Evolutionary conservation across 2,329 filamentous ascomycete genomes (phyloP), one percentile per base, ranked within the genome.

Genomic region (Verticillium longisporum): DNA sequence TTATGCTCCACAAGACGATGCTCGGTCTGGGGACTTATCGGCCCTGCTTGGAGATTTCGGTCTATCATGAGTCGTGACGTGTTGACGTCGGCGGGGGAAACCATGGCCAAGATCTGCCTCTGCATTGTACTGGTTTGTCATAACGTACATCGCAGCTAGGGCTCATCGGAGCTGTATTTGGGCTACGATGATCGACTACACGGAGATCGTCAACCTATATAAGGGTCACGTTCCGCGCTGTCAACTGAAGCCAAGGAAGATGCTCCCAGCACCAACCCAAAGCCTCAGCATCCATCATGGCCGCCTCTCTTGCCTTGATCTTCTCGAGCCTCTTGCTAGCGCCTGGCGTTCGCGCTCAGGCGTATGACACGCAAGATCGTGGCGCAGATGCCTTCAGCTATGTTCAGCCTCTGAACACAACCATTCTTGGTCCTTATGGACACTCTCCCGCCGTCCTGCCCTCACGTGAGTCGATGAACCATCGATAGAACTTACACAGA

Each of bases 381-480:
- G 41, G 59, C 33, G 66, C 68, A 32, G 71, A 71, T 38, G 69
- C 70, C 55, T 78, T 77, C 64, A 70, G 63, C 63, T 74, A 72
- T 63, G 70, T 77, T n/a, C 75, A 78, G 64, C 75, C 75, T 4
- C 61, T 71, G 58, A 73, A 78, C 67, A 78, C 75, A 3, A 75
- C 72, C 31, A 77, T 77, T 45, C 68, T 77, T 13, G 72, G 71
- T 31, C 73, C 68, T 18, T 77, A 77, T 50, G 75, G 75, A 15
- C 71, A 76, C 66, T 75, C 74, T 4, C 71, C 71, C 10, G 62
- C 74, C 2, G 70, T 73, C 14, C 69, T 70, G 55, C 74, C 75
- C 21, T 72, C 73, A 37, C 74, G 75, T 78, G 68, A 61, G 75
- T 71, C 6, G 3, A 50, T 3, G 31, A 21, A 14, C 2, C 15